A percentile compares a stretch with the other conserved stretches of the same genome.
Evolutionary conservation across 2,329 filamentous ascomycete genomes (phyloP).

Genomic region (Blumeriella jaapii): DNA sequence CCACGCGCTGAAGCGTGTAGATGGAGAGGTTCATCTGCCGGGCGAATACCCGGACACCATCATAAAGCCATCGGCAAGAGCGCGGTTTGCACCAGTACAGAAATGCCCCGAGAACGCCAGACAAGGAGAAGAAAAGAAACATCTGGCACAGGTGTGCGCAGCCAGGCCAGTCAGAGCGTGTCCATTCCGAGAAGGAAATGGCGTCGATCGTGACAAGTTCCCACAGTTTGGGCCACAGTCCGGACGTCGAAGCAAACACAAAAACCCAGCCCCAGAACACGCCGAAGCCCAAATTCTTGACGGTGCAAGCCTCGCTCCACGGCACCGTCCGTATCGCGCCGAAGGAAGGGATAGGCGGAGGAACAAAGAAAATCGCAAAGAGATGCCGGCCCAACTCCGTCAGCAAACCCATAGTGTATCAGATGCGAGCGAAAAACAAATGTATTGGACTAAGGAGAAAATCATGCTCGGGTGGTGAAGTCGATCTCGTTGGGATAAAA

Average conservation of each 20-base stretch:
- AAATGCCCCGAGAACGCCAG: too few species aligned
- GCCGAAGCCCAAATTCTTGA: background rate
- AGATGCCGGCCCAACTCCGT: background rate
- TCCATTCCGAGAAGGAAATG: background rate
- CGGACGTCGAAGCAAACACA: background rate
- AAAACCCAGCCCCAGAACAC: background rate
- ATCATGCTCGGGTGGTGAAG: conserved; percentile 58
- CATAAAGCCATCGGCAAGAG: too few species aligned
- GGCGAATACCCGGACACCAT: background rate
- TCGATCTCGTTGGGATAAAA: conserved; percentile 65
- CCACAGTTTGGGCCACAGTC: conserved; percentile 1
- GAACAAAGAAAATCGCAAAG: background rate
- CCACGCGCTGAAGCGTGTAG: background rate
- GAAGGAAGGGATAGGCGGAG: background rate
- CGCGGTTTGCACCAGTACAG: background rate
- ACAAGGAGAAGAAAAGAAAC: too few species aligned
- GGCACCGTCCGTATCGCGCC: background rate
- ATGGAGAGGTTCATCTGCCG: background rate
- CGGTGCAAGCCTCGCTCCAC: background rate
- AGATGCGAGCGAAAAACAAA: too few species aligned
- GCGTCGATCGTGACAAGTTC: background rate
- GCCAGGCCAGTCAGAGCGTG: too few species aligned
- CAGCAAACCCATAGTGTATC: background rate
- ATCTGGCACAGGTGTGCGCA: too few species aligned
- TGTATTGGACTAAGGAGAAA: too few species aligned